Conservation (phyloP, 805 yeast genomes). For the Suhomyces prunicola region DNA sequence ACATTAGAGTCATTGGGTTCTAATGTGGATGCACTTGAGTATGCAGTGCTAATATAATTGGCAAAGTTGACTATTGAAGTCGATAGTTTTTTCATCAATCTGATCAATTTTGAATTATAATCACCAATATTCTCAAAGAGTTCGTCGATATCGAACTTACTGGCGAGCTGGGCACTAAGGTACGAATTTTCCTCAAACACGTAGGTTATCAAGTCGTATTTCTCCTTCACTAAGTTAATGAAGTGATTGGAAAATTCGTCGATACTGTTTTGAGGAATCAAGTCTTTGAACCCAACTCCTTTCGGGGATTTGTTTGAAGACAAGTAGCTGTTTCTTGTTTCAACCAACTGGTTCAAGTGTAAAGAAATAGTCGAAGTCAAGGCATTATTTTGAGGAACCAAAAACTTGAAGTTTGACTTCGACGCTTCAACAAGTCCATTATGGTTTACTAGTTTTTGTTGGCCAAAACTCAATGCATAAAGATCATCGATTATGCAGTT, state of each 20-base stretch:
- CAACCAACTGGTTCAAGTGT: slow-evolving; percentile 12
- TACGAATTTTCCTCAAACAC: slow-evolving; percentile 28
- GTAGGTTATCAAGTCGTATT: slow-evolving; percentile 35
- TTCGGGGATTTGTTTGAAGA: background rate
- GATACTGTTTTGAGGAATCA: background rate
- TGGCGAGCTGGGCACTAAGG: background rate
- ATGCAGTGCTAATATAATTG: slow-evolving; percentile 23
- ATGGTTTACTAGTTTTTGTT: slow-evolving; percentile 23
- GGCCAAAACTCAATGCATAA: slow-evolving; percentile 52
- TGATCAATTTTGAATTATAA: slow-evolving; percentile 36
- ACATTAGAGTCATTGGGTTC: background rate
- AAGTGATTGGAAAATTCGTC: slow-evolving; percentile 18
- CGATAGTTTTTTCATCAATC: slow-evolving; percentile 36
- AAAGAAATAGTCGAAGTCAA: background rate
- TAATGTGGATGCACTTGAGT: slow-evolving; percentile 6
- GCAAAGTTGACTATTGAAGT: slow-evolving; percentile 27
- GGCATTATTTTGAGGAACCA: slow-evolving; percentile 14
- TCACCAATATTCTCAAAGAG: slow-evolving; percentile 29
- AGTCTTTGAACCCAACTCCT: background rate
- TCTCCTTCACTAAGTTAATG: slow-evolving; percentile 27
- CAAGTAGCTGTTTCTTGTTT: slow-evolving; percentile 5
- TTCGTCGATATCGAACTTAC: slow-evolving; percentile 17
- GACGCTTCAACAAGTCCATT: slow-evolving; percentile 8
- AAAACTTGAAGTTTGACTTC: slow-evolving; percentile 9
- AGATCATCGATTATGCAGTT: slow-evolving; percentile 50